Percentiles rank a stretch among this genome's conserved stretches.
Evolutionary conservation across 1,139 yeast genomes (phyloP).

Genomic region (Yamadazyma atmosphaerica): DNA sequence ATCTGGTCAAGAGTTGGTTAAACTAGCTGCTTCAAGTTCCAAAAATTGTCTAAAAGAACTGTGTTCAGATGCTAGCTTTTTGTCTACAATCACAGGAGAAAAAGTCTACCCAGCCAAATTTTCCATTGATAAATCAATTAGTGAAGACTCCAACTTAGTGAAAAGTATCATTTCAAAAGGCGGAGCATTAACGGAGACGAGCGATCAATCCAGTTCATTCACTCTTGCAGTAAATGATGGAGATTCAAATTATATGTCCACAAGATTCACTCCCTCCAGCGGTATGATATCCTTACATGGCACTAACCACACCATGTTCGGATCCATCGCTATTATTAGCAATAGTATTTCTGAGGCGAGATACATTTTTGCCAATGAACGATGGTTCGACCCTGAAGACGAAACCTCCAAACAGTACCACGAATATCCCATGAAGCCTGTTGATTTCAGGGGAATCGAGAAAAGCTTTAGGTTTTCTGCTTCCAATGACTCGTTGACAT

Average conservation of each 20-base stretch:
- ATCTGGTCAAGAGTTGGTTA: conserved; percentile 10
- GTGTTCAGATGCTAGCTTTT: neutral
- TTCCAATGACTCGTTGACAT: neutral
- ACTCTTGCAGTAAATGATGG: conserved; percentile 8
- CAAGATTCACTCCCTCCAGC: conserved; percentile 8
- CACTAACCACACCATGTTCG: conserved; percentile 9
- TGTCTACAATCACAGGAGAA: neutral
- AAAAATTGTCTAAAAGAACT: neutral
- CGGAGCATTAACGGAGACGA: conserved; percentile 3
- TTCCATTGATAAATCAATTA: conserved; percentile 1
- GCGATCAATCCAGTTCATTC: conserved; percentile 2
- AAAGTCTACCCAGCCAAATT: neutral
- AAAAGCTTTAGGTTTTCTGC: conserved; percentile 7
- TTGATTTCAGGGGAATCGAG: conserved; percentile 12
- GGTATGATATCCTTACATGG: conserved; percentile 13
- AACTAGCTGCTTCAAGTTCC: conserved; percentile 3
- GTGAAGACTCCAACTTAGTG: conserved; percentile 3
- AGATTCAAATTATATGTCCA: neutral
- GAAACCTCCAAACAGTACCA: conserved; percentile 9
- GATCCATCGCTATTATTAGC: conserved; percentile 6
- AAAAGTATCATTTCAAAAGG: conserved; percentile 7
- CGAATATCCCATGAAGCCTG: conserved; percentile 14
- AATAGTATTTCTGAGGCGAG: conserved; percentile 3
- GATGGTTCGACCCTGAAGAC: conserved; percentile 12
- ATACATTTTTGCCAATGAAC: conserved; percentile 8